Evolutionary conservation across 2,329 filamentous ascomycete genomes (phyloP), one percentile per base, ranked within the genome.

Genomic region (Xylaria sp.): DNA sequence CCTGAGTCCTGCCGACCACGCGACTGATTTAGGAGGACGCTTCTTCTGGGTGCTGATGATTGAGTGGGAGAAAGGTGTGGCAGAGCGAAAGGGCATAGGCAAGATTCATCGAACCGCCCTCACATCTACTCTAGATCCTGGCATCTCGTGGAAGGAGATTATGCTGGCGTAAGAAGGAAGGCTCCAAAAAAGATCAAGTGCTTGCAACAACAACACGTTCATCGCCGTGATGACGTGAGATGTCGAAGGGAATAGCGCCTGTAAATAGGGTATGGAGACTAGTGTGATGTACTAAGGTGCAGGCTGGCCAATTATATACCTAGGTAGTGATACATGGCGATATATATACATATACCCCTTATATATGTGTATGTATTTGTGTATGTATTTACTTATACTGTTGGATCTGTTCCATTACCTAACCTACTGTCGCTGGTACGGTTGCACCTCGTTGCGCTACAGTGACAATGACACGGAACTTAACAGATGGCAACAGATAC

Each of bases 71-170:
- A 49, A 48, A 1, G 57, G 58, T 5, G 47, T 66, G n/a, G 66
- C 66, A n/a, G 61, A 68, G 38, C 61, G 66, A 43, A 68, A 63
- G 43, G 66, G 66, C 4, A 61, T 68, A 54, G 66, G 66, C 3
- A 66, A 68, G 23, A 61, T 66, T n/a, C 47, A 54, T 49, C 58
- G 59, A 23, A 38, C 61, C 19, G 54, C 41, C 13, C 54, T 68
- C 37, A 23, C 59, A 17, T 63, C 56, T 33, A 38, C 41, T 27
- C 21, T 49, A 11, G 51, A 59, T 8, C 46, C 49, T n/a, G 61
- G 55, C 25, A 17, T 58, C 8, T 43, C 54, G 13, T 68, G 66
- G 66, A 68, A 66, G 27, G 61, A 68, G 46, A 62, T 68, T 13
- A 23, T 49, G 29, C 51, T 68, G 9, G 63, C 56, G 44, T 67